Base-by-base conservation (phyloP, 2,329 filamentous ascomycete species). In the Ophiocordyceps sinensis region DNA sequence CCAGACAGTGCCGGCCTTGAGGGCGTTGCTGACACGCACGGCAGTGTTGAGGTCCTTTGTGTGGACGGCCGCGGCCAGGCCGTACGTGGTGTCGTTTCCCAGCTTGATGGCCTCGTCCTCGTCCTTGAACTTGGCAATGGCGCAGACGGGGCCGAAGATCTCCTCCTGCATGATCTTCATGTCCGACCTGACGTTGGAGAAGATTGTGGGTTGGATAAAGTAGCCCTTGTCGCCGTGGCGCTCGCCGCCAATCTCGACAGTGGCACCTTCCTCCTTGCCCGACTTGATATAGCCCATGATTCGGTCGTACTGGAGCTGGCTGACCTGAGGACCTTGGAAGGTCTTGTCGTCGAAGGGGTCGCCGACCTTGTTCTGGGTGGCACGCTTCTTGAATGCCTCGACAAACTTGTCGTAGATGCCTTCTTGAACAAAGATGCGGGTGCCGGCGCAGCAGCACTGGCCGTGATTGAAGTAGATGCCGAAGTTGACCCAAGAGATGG, bases 81-180 rank as follows among this genome's bases (percentile, higher is more conserved):
- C 86, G 67, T 89, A 94, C 49, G 65, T 76, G 55, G 76, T 80
- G 65, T 77, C 69, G 71, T 94, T 91, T 50, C 75, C 83, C 41
- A 83, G 64, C 50, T 71, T 66, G 63, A 94, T 78, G 47, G 77
- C 84, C 43, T 94, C 86, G 32, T 80, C 82, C 67, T 85, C 80
- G 51, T 73, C 77, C 69, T 80, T 82, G 74, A 94, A 93, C 70
- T 89, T 93, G 67, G 81, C 73, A 52, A 94, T 80, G 53, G 82
- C 74, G 67, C 79, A 84, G 48, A 94, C 86, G 44, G 86, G 86
- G 49, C 86, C 86, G 60, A 94, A 94, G 60, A 94, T 91, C 68
- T 94, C 86, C 67, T 93, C 85, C 63, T 85, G 76, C 67, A 87
- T 79, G 56, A 94, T 91, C 75, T 85, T 88, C 84, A 91, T 93